Percentiles rank a stretch among this genome's conserved stretches.
These are phyloP conservation scores for Pleurotus citrinopileatus DNA, from an alignment of 768 basidiomycete genomes.

Conservation along the genomic window DNA sequence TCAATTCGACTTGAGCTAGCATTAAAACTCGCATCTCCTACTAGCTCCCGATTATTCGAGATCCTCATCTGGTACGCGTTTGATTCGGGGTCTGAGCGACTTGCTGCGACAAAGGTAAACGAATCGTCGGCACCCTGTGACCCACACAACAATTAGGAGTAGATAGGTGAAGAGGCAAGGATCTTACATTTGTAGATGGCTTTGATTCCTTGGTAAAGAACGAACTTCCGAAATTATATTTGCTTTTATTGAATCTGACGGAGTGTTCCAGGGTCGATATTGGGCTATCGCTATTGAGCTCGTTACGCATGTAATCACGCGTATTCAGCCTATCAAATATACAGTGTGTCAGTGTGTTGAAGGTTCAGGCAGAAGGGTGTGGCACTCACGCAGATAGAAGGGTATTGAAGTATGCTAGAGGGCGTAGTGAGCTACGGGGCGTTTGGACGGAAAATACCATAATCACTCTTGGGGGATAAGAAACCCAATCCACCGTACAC, in stretches of 20 bases:
- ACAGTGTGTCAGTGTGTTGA: background rate
- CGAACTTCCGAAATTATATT: background rate
- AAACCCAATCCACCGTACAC: constrained; percentile 8
- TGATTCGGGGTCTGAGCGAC: background rate
- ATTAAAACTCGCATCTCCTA: too few relatives aligned
- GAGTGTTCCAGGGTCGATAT: background rate
- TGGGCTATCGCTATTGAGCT: background rate
- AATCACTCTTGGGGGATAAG: constrained; percentile 3
- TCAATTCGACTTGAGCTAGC: too few relatives aligned
- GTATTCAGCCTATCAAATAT: background rate
- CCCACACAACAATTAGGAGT: too few relatives aligned
- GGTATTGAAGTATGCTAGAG: constrained; percentile 1
- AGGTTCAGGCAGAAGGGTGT: background rate
- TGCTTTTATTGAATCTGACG: background rate
- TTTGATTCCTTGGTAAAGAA: background rate
- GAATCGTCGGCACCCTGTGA: background rate
- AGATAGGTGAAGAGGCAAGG: too few relatives aligned
- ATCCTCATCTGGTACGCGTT: background rate
- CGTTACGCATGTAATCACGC: constrained; percentile 3
- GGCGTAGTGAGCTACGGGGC: background rate
- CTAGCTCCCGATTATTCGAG: background rate
- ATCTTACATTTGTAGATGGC: background rate
- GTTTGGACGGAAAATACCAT: background rate
- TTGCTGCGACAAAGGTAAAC: background rate
- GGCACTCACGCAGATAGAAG: background rate